Evolutionary conservation across 495 filamentous ascomycete species (phyloP), one percentile per base, ranked within the genome.

Genomic region (Chaetomidium leptoderma): DNA sequence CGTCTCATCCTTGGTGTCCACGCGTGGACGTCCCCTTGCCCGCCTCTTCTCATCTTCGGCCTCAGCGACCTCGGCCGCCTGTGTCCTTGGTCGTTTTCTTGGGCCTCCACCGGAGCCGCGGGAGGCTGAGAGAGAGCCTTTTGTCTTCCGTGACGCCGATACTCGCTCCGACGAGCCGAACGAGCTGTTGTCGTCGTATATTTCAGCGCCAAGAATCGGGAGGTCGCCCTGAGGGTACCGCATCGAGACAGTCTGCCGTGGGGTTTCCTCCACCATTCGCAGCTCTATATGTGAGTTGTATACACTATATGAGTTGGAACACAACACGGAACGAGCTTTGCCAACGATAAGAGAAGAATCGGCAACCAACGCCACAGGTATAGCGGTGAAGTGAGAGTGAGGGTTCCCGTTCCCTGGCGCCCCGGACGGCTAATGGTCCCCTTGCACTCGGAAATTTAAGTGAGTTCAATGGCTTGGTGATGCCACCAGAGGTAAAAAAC

Each of bases 1-100:
- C 16, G 76, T 86, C 66, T 87, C 85, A 70, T 89, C 86, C 57
- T 84, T 82, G 23, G 81, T 81, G 55, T 89, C 83, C 27, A 91
- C 68, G n/a, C 87, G 73, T 7, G 87, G 87, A 37, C 87, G 77
- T 5, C 87, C 87, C 57, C 87, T 71, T 17, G 78, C 64, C 52
- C 82, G 72, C 67, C 79, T 82, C 57, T 72, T 73, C 30, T 75
- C 76, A 21, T 76, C 77, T 0, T 72, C 73, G 0, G 74, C 64
- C 7, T 66, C 65, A 1, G 56, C 32, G 17, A 42, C 55, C 9
- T 60, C 65, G 2, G 56, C 33, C 3, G 42, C 23, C 23, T 66
- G 60, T 1, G 58, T 24, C 46, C 60, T 67, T 50, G 61, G 36
- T 0, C 63, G 61, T 63, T 73, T 68, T 64, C 68, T 58, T 26